Evolutionary conservation across 495 filamentous ascomycete genomes (phyloP), one percentile per base, ranked within the genome.

Genomic region (Daldinia childiae): DNA sequence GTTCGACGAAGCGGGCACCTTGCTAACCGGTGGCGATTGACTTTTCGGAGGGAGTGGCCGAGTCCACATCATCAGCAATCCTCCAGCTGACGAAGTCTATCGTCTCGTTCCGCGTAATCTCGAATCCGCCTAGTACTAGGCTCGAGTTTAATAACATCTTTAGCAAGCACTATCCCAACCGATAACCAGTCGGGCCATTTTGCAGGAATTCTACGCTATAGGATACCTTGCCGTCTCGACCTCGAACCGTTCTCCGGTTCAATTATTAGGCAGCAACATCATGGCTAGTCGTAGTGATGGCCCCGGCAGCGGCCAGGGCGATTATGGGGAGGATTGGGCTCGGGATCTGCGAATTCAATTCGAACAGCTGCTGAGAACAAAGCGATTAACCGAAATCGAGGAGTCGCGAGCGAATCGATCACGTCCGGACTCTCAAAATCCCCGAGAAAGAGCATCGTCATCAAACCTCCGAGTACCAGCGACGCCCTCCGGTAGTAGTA

Each of bases 371-470:
- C 84, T 97, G 77, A 88, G 90, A 75, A 91, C 87, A 38, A 92
- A 90, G 78, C 85, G 92, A 77, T 87, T 96, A 81, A 92, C 89
- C 76, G 90, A 91, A 63, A 85, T 97, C 36, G 85, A 88, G 76
- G 80, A 86, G 61, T 73, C 82, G 68, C 81, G 82, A 39, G 84
- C 90, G 6, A 81, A 82, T 48, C 86, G 75, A 48, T 52, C 66
- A 36, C 75, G 68, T 6, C 27, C 64, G 14, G 62, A 66, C 19
- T 71, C 75, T 78, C 26, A 64, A 7, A 34, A 43, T 39, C 59
- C 66, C 15, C 79, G 77, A 50, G 83, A 86, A 50, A 79, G 79
- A 39, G 74, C 79, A 8, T 84, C 85, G 17, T 82, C 83, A 7
- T 73, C 68, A 30, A 83, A 83, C 56, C 76, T 82, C 12, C 76